Conservation (phyloP, 192 early-diverging fungal species). For the Backusella parvicylindrica region DNA sequence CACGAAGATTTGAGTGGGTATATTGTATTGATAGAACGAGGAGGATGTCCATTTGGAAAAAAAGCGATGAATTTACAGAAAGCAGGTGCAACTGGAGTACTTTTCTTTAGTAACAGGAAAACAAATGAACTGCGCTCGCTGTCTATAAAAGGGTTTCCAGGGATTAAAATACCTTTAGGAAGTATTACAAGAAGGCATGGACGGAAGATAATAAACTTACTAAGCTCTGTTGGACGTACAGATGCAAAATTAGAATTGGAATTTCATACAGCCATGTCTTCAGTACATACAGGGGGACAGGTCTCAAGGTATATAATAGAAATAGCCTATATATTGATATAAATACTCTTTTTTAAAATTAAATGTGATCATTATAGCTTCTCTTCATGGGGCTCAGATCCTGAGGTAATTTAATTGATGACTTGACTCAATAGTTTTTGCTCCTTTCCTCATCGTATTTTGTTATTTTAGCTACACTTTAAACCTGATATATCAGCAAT, state of each 20-base stretch:
- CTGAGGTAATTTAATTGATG: constrained; percentile 10
- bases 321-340: constrained; percentile 22
- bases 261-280: constrained; percentile 21
- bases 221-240: constrained; percentile 9
- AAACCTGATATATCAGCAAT: constrained; percentile 47
- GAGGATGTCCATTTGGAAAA: constrained; percentile 55
- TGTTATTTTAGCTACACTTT: constrained; percentile 46
- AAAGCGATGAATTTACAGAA: constrained; percentile 55
- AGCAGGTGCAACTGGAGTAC: constrained; percentile 58
- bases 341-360: constrained; percentile 14
- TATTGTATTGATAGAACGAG: constrained; percentile 58
- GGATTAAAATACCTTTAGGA: constrained; percentile 49
- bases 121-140: constrained; percentile 4
- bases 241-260: constrained; percentile 17
- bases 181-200: constrained; percentile 46
- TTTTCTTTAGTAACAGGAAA: constrained; percentile 52
- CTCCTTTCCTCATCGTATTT: neutral
- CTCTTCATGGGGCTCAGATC: constrained; percentile 60
- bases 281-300: constrained; percentile 20
- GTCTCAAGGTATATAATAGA: constrained; percentile 16
- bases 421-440: neutral
- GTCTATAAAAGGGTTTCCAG: constrained; percentile 9
- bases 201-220: constrained; percentile 18
- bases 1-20: constrained; percentile 30
- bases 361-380: constrained; percentile 45